Evolutionary conservation across 2,329 filamentous ascomycete genomes (phyloP).

Genomic region (Delphinella strobiligena): DNA sequence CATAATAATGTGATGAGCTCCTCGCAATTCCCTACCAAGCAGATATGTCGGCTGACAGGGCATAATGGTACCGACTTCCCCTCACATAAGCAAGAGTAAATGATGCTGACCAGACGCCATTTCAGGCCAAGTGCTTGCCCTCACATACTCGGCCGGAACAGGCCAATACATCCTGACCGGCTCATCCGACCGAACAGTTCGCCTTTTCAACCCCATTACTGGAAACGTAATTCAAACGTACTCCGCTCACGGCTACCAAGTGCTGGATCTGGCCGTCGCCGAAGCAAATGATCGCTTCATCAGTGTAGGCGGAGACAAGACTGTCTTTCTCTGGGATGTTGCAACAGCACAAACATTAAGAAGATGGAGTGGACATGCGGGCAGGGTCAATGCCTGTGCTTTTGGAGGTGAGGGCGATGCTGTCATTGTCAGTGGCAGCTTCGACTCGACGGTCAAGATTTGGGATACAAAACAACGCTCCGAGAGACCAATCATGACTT

Average conservation of each 20-base stretch:
- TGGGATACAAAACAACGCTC: slow-evolving; percentile 54
- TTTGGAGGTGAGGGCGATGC: slow-evolving; percentile 68
- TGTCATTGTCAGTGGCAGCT: slow-evolving; percentile 60
- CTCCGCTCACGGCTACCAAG: slow-evolving; percentile 79
- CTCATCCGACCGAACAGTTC: slow-evolving; percentile 70
- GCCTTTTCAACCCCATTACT: slow-evolving; percentile 66
- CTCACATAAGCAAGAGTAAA: background rate
- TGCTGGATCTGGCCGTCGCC: slow-evolving; percentile 65
- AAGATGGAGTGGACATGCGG: slow-evolving; percentile 54
- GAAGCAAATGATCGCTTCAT: slow-evolving; percentile 73
- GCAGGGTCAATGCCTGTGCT: slow-evolving; percentile 64
- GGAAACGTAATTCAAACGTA: slow-evolving; percentile 69
- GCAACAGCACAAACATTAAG: slow-evolving; percentile 63
- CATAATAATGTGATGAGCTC: slow-evolving; percentile 25
- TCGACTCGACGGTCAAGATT: slow-evolving; percentile 62
- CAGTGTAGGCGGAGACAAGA: slow-evolving; percentile 79
- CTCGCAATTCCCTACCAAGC: slow-evolving; percentile 26
- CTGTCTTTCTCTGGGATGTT: slow-evolving; percentile 92
- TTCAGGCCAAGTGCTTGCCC: slow-evolving; percentile 34
- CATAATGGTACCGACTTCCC: slow-evolving; percentile 20
- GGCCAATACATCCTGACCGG: slow-evolving; percentile 61
- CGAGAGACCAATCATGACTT: slow-evolving; percentile 56
- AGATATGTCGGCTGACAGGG: slow-evolving; percentile 28
- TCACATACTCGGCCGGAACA: slow-evolving; percentile 37
- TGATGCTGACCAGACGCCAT: slow-evolving; percentile 8